Evolutionary conservation across 257 asterid genomes (phyloP).

Genomic region (Nicotiana undulata): DNA sequence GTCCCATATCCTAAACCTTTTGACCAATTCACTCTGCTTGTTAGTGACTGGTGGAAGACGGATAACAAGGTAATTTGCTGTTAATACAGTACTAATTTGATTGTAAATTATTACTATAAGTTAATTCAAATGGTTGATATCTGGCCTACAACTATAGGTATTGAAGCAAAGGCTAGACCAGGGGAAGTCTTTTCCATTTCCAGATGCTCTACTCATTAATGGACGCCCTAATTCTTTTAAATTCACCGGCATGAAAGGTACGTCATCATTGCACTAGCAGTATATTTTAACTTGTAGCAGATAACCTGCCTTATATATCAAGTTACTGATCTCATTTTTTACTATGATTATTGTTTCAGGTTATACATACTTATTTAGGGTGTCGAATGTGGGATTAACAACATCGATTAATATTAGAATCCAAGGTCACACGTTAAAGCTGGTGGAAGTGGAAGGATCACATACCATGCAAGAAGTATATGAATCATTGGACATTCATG

Average conservation of each 20-base stretch:
- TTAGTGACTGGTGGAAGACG: constrained; percentile 77
- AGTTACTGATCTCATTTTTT: too few relatives aligned
- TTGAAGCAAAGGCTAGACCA: constrained; percentile 48
- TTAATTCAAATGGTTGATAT: neutral
- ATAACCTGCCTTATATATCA: too few relatives aligned
- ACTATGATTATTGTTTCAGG: constrained; percentile 24
- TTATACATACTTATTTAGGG: constrained; percentile 49
- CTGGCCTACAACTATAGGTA: constrained; percentile 21
- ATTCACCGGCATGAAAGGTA: constrained; percentile 52
- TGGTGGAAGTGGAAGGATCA: constrained; percentile 82
- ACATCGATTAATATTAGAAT: constrained; percentile 68
- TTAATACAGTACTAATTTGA: neutral
- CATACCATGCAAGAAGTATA: constrained; percentile 54
- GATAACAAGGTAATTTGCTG: constrained; percentile 53
- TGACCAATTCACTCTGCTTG: constrained; percentile 41
- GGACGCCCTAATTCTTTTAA: constrained; percentile 37
- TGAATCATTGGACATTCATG: constrained; percentile 68
- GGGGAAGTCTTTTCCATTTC: constrained; percentile 42
- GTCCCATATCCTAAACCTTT: constrained; percentile 62
- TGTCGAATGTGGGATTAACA: constrained; percentile 50
- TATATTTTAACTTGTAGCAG: too few relatives aligned
- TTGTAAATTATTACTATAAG: neutral
- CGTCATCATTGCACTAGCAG: too few relatives aligned
- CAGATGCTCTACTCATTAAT: constrained; percentile 60
- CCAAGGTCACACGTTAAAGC: constrained; percentile 51